phyloP scores from a whole-genome alignment of 2,329 filamentous ascomycete species.

The Stromatinia cepivora region DNA sequence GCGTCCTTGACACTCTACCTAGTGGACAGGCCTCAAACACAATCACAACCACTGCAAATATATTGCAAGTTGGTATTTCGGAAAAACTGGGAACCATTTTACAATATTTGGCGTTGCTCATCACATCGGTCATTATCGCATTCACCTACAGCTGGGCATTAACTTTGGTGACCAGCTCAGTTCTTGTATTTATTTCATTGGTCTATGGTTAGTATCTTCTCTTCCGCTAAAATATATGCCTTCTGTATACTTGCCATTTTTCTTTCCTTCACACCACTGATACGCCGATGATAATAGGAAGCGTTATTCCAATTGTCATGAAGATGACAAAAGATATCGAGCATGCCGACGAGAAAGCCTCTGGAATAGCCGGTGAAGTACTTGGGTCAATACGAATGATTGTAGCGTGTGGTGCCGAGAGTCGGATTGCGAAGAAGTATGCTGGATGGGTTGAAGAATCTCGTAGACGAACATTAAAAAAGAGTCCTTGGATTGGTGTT shows the following conservation, averaged over 20 bases:
- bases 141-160: conserved; percentile 60
- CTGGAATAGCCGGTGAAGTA: conserved; percentile 61
- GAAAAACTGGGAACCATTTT: conserved; percentile 62
- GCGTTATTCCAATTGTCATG: conserved; percentile 56
- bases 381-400: conserved; percentile 62
- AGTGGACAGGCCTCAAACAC: conserved; percentile 45
- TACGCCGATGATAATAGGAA: background rate
- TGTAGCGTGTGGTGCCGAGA: conserved; percentile 61
- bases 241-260: background rate
- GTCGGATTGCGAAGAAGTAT: conserved; percentile 55
- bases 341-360: conserved; percentile 56
- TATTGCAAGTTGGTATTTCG: conserved; percentile 63
- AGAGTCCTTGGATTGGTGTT: conserved; percentile 51
- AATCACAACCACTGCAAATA: conserved; percentile 65
- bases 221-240: background rate
- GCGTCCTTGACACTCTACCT: conserved; percentile 66
- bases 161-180: conserved; percentile 58
- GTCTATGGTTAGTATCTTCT: conserved; percentile 43
- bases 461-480: conserved; percentile 50
- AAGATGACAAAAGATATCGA: conserved; percentile 50
- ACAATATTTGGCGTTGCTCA: conserved; percentile 55
- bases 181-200: conserved; percentile 56
- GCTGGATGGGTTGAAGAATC: conserved; percentile 56
- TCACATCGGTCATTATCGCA: conserved; percentile 55
- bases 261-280: background rate